phyloP scores from a whole-genome alignment of 495 filamentous ascomycete species.

The Hypoxylon fragiforme region DNA sequence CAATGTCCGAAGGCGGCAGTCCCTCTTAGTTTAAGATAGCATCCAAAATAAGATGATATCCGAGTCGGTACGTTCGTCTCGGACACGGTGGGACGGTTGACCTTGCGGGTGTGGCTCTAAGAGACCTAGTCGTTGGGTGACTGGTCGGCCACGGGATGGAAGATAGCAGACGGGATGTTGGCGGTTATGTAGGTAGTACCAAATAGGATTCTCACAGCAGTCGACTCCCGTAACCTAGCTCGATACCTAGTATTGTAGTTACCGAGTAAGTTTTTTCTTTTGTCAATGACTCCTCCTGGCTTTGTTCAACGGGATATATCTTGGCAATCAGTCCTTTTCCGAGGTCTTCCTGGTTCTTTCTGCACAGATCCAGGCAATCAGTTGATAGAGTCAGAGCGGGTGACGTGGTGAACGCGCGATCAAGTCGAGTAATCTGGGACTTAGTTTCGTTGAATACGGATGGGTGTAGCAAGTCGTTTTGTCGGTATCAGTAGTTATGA shows the following conservation, averaged over 20 bases:
- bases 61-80: constrained; percentile 32
- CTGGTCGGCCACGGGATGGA: constrained; percentile 32
- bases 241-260: too few species aligned
- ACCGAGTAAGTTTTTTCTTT: constrained; percentile 10
- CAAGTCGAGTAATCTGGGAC: constrained; percentile 46
- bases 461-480: constrained; percentile 31
- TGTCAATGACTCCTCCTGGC: constrained; percentile 38
- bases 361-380: constrained; percentile 31
- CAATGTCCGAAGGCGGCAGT: constrained; percentile 39
- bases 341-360: constrained; percentile 29
- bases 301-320: constrained; percentile 22
- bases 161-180: constrained; percentile 27
- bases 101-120: constrained; percentile 21
- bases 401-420: constrained; percentile 51
- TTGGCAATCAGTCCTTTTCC: constrained; percentile 24
- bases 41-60: constrained; percentile 18
- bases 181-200: constrained; percentile 18
- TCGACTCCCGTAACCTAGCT: constrained; percentile 32
- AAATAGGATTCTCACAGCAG: constrained; percentile 14
- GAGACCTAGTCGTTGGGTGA: constrained; percentile 31
- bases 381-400: constrained; percentile 29
- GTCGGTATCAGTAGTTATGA: too few species aligned
- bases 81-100: constrained; percentile 36
- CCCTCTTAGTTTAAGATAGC: constrained; percentile 19
- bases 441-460: constrained; percentile 30